Conservation (phyloP, 2,329 filamentous ascomycete species). For the Tolypocladium tropicale region DNA sequence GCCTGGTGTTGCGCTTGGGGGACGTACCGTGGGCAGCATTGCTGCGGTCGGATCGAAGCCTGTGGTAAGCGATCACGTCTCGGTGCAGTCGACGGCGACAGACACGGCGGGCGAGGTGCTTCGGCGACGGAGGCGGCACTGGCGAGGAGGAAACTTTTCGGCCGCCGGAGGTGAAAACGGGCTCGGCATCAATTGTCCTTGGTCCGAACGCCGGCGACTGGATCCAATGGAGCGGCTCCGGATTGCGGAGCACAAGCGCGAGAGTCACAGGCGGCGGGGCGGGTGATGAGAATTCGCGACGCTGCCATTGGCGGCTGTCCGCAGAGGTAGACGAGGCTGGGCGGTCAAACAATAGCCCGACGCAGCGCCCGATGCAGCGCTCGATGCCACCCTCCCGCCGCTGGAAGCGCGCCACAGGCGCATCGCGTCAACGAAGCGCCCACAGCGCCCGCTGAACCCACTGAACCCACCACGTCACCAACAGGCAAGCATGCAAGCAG, state of each 20-base stretch:
- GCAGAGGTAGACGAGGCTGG: neutral
- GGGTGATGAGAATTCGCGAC: neutral
- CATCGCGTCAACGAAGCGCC: too few relatives aligned
- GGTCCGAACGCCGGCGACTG: neutral
- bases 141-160: neutral
- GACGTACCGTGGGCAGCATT: neutral
- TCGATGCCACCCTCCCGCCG: too few relatives aligned
- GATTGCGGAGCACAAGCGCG: neutral
- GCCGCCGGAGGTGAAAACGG: neutral
- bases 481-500: too few relatives aligned
- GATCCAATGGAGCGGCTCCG: neutral
- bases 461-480: too few relatives aligned
- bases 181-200: neutral
- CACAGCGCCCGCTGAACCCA: too few relatives aligned
- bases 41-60: neutral
- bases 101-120: neutral
- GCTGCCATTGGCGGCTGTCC: neutral
- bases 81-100: neutral
- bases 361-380: too few relatives aligned
- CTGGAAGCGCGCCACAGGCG: too few relatives aligned
- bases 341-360: neutral
- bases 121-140: neutral
- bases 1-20: too few relatives aligned
- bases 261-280: neutral
- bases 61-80: neutral